Evolutionary conservation across 2,329 filamentous ascomycete species (phyloP), one percentile per base, ranked within the genome.

Genomic region (Trichoderma oligosporum): DNA sequence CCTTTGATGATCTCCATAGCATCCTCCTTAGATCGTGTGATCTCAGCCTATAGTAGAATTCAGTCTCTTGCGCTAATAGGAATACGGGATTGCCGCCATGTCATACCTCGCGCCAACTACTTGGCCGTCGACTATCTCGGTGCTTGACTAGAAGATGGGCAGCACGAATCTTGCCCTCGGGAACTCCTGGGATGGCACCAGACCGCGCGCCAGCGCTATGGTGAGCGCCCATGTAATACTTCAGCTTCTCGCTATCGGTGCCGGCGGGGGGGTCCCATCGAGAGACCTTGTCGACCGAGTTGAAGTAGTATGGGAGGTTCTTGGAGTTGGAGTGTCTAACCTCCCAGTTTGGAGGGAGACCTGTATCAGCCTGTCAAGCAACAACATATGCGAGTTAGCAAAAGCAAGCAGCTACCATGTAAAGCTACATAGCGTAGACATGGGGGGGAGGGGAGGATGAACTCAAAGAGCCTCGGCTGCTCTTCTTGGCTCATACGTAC

Each of bases 281-380:
- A 62, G 94, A 97, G 71, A 91, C 85, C 73, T 92, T 93, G 62
- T 91, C 89, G 65, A 76, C 77, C 44, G 87, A 79, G 76, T 97
- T 95, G 87, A 97, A 97, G 80, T 97, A 99, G 81, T 99, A 99
- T 35, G 94, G 94, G 33, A 97, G 87, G 76, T 96, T 96, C 80
- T 97, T 97, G 74, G 91, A 96, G 79, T 97, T 96, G 74, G 91
- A 96, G 78, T 95, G 91, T 73, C 94, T 91, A 70, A 99, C 91
- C 78, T 97, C 94, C 92, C 93, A 97, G 73, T 86, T 85, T 48
- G 84, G 73, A 61, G 92, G 92, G 62, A 97, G 84, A 71, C 93
- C 93, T 65, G 87, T 86, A 57, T 91, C 88, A 69, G 82, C 76
- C 84, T 88, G 65, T 9, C 4, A 11, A 42, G 38, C 22, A 39